These are phyloP conservation scores for Aphanomyces stellatus DNA, from an alignment of 352 stramenopile genomes.

Conservation along the genomic window DNA sequence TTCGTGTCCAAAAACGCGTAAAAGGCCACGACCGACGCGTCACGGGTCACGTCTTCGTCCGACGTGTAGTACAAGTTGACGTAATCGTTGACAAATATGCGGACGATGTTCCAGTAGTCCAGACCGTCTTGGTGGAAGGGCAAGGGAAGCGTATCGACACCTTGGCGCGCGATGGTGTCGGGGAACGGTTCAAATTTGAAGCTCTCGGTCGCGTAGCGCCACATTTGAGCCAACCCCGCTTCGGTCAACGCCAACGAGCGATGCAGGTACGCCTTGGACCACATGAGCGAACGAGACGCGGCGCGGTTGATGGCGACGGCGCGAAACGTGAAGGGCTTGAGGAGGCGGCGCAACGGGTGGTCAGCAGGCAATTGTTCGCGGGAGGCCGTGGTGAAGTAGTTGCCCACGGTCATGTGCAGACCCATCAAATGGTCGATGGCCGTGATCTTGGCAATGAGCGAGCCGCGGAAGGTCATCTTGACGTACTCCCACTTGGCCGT, in stretches of 20 bases:
- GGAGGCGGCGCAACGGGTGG: constrained; percentile 12
- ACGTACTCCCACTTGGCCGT: constrained; percentile 5
- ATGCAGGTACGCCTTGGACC: constrained; percentile 12
- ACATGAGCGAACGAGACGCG: constrained; percentile 3
- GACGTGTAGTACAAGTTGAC: constrained; percentile 8
- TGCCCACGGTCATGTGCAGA: constrained; percentile 13
- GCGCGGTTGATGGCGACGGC: constrained; percentile 9
- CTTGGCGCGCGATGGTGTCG: constrained; percentile 1
- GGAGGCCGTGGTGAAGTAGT: neutral
- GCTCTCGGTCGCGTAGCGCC: neutral
- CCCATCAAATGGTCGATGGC: constrained; percentile 10
- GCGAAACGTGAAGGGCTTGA: constrained; percentile 17
- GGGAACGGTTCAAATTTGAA: constrained; percentile 14
- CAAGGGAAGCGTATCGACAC: neutral
- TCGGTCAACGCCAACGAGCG: neutral
- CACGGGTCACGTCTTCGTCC: neutral
- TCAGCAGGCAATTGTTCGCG: constrained; percentile 3
- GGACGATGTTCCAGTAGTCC: constrained; percentile 13
- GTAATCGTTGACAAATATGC: neutral
- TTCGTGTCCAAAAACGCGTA: neutral
- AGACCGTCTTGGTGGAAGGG: constrained; percentile 17
- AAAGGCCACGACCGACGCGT: neutral
- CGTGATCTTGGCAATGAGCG: constrained; percentile 4
- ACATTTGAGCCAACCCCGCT: constrained; percentile 3
- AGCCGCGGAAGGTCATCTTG: constrained; percentile 14